A percentile compares a stretch with the other conserved stretches of the same genome.
These are phyloP conservation scores for Brachypodium distachyon DNA, from an alignment of 202 grass and related monocot genomes.

Conservation along the genomic window DNA sequence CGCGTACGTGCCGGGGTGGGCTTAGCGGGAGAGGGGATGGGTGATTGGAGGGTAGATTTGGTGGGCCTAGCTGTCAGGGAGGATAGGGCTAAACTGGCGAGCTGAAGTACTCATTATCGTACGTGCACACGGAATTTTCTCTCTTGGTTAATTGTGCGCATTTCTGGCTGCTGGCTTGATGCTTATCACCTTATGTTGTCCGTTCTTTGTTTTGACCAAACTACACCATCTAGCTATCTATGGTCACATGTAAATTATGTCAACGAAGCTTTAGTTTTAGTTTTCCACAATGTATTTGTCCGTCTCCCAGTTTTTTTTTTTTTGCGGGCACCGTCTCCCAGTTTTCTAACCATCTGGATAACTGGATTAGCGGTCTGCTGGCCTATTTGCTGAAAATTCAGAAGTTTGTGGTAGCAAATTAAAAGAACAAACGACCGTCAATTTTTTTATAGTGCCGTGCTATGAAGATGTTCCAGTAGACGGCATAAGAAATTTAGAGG, in stretches of 20 bases:
- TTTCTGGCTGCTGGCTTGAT: neutral
- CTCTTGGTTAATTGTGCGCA: too few species aligned
- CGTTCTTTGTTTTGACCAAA: neutral
- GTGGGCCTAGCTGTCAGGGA: neutral
- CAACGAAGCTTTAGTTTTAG: neutral
- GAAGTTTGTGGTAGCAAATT: neutral
- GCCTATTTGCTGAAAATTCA: neutral
- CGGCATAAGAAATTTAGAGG: neutral
- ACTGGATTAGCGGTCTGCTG: neutral
- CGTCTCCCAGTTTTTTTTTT: neutral
- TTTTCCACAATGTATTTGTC: neutral
- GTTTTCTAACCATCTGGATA: neutral
- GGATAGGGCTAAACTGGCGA: neutral
- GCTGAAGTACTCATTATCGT: slow-evolving; percentile 18
- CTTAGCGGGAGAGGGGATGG: slow-evolving; percentile 33
- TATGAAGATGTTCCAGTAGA: neutral
- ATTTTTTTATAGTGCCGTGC: neutral
- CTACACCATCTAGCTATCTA: too few species aligned
- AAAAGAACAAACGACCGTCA: neutral
- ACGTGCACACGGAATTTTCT: slow-evolving; percentile 22
- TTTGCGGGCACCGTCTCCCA: neutral
- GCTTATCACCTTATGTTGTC: neutral
- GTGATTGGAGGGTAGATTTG: slow-evolving; percentile 33
- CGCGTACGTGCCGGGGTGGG: slow-evolving; percentile 14
- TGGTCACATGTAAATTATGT: neutral